Conservation (phyloP, 1,284 basidiomycete species). For the Earliella scabrosa region DNA sequence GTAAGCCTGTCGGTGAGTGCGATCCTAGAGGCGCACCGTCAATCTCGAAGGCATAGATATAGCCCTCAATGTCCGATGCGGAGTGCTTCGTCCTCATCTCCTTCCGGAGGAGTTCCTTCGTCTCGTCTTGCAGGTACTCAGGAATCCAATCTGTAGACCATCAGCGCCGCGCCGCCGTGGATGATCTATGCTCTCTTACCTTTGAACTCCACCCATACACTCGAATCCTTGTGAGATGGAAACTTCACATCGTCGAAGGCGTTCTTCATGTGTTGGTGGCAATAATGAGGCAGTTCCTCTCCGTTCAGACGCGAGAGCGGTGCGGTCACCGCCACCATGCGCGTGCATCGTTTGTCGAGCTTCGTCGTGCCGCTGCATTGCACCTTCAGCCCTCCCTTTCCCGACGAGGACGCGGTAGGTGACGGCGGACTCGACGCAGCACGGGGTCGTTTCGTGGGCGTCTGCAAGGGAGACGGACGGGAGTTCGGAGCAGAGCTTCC, state of each 20-base stretch:
- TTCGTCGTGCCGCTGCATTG: conserved; percentile 71
- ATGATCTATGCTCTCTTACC: no score
- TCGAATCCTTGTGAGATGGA: conserved; percentile 58
- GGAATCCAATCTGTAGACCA: conserved; percentile 66
- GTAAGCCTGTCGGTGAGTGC: background rate
- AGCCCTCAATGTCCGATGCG: conserved; percentile 62
- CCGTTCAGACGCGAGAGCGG: conserved; percentile 44
- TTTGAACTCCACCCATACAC: conserved; percentile 47
- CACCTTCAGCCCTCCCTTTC: conserved; percentile 33
- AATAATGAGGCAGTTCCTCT: conserved; percentile 55
- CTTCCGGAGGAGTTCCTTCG: conserved; percentile 61
- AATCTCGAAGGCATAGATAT: conserved; percentile 81
- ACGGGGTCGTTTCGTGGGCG: conserved; percentile 29
- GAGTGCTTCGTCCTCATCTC: conserved; percentile 76
- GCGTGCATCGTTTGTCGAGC: conserved; percentile 62
- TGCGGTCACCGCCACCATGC: conserved; percentile 56
- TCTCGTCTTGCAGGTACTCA: conserved; percentile 61
- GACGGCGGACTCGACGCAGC: conserved; percentile 39
- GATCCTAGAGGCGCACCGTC: conserved; percentile 52
- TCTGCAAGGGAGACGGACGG: conserved; percentile 9
- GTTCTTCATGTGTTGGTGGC: conserved; percentile 67
- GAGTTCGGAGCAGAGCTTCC: conserved; percentile 8
- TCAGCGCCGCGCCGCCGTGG: no score
- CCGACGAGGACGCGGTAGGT: conserved; percentile 28
- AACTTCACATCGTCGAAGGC: conserved; percentile 45